Conservation (phyloP, 768 basidiomycete genomes). For the Pulveroboletus sp. region DNA sequence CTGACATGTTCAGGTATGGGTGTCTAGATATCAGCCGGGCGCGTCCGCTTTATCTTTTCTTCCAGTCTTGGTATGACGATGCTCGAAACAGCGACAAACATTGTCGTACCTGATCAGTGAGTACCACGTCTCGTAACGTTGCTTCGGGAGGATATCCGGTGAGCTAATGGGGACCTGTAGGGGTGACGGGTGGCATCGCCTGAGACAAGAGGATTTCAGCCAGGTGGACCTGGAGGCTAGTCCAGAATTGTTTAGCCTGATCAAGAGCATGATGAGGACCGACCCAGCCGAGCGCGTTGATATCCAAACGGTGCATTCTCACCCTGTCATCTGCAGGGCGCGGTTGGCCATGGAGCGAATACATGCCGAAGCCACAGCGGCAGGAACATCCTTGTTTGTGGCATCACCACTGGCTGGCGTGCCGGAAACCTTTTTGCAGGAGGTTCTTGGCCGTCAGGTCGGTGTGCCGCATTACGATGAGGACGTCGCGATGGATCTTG, state of each 20-base stretch:
- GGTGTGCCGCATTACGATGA: conserved; percentile 12
- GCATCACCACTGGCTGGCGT: conserved; percentile 67
- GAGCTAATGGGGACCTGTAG: conserved; percentile 40
- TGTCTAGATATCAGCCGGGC: not conserved
- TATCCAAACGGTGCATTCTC: conserved; percentile 53
- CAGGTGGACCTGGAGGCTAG: conserved; percentile 74
- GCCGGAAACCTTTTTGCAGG: conserved; percentile 59
- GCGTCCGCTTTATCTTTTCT: conserved; percentile 11
- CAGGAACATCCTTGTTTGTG: conserved; percentile 41
- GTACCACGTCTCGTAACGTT: conserved; percentile 34
- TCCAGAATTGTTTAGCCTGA: conserved; percentile 61
- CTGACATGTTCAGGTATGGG: conserved; percentile 94
- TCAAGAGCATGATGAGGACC: conserved; percentile 76
- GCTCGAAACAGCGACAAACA: conserved; percentile 93
- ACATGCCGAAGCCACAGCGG: conserved; percentile 36
- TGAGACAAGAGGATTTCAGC: conserved; percentile 88
- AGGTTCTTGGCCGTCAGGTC: conserved; percentile 45
- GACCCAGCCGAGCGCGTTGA: conserved; percentile 60
- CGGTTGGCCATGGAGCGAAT: conserved; percentile 60
- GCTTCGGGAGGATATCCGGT: conserved; percentile 1
- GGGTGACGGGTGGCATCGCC: conserved; percentile 91
- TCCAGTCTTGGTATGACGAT: conserved; percentile 91
- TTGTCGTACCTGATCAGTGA: conserved; percentile 95
- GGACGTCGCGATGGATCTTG: conserved; percentile 39
- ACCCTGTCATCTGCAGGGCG: conserved; percentile 64